Evolutionary conservation across 495 filamentous ascomycete genomes (phyloP).

Genomic region (Venustampulla echinocandica): DNA sequence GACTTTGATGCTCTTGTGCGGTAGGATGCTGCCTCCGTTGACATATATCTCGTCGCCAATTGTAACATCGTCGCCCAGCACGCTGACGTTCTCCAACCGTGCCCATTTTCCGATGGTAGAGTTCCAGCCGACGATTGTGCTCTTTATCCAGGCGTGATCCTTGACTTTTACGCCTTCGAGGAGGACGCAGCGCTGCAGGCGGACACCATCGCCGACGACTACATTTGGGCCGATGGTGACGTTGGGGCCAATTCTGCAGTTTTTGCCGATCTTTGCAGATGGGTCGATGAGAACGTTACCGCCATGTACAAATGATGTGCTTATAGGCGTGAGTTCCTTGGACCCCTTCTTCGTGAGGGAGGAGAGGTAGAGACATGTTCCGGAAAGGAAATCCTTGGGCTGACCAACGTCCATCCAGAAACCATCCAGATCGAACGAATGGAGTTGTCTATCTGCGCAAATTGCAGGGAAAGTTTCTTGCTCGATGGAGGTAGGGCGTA

Average conservation of each 20-base stretch:
- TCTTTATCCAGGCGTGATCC: conserved; percentile 99
- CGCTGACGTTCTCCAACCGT: conserved; percentile 92
- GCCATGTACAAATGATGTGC: conserved; percentile 78
- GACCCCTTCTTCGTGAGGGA: conserved; percentile 88
- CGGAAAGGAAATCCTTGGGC: conserved; percentile 95
- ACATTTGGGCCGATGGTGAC: conserved; percentile 95
- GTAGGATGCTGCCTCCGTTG: conserved; percentile 92
- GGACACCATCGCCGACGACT: conserved; percentile 88
- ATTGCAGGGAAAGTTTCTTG: conserved; percentile 99
- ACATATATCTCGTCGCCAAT: conserved; percentile 98
- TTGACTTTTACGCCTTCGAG: conserved; percentile 87
- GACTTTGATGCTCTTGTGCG: conserved; percentile 97
- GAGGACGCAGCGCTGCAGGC: conserved; percentile 88
- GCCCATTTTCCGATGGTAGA: conserved; percentile 94
- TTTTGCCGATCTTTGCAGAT: conserved; percentile 92
- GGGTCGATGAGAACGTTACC: conserved; percentile 97
- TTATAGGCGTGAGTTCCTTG: conserved; percentile 68
- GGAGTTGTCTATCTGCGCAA: conserved; percentile 79
- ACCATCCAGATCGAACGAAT: conserved; percentile 96
- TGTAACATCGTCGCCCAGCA: conserved; percentile 97
- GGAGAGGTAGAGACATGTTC: conserved; percentile 93
- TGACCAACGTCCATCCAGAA: conserved; percentile 99
- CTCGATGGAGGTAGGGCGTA: conserved; percentile 98
- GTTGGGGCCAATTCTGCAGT: conserved; percentile 97
- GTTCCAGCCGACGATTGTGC: conserved; percentile 98